Conservation (phyloP, 2,329 filamentous ascomycete species). For the Aschersonia sp. region DNA sequence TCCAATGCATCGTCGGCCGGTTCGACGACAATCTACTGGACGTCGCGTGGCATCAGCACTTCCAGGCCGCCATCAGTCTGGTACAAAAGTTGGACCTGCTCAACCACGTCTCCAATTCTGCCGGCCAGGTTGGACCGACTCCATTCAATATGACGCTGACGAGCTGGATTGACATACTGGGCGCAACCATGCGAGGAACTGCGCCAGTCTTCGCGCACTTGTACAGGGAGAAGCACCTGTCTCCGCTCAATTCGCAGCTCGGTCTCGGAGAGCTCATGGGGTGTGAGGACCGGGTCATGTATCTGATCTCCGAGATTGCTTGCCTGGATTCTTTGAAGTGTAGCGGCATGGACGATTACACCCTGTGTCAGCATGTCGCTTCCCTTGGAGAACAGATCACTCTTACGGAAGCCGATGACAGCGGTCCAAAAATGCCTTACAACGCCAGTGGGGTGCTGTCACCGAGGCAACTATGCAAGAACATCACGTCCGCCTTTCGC, state of each 20-base stretch:
- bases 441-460: slow-evolving; percentile 61
- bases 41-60: slow-evolving; percentile 95
- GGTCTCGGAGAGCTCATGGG: slow-evolving; percentile 92
- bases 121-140: slow-evolving; percentile 38
- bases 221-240: slow-evolving; percentile 90
- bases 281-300: slow-evolving; percentile 95
- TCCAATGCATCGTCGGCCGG: slow-evolving; percentile 82
- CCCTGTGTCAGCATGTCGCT: slow-evolving; percentile 77
- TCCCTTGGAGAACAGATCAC: slow-evolving; percentile 80
- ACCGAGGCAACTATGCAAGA: slow-evolving; percentile 70
- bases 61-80: slow-evolving; percentile 76
- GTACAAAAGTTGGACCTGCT: slow-evolving; percentile 76
- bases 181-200: slow-evolving; percentile 78
- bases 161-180: slow-evolving; percentile 94
- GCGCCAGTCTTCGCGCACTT: slow-evolving; percentile 83
- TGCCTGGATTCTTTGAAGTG: slow-evolving; percentile 83
- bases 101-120: slow-evolving; percentile 45
- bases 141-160: slow-evolving; percentile 94
- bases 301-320: slow-evolving; percentile 91
- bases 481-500: slow-evolving; percentile 84
- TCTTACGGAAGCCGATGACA: slow-evolving; percentile 55
- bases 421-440: slow-evolving; percentile 44
- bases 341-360: slow-evolving; percentile 71
- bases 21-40: slow-evolving; percentile 75
- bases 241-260: slow-evolving; percentile 41